A percentile compares a stretch with the other conserved stretches of the same genome.
Evolutionary conservation across 108 stramenopile species (phyloP).

Genomic region (Skeletonema costatum): DNA sequence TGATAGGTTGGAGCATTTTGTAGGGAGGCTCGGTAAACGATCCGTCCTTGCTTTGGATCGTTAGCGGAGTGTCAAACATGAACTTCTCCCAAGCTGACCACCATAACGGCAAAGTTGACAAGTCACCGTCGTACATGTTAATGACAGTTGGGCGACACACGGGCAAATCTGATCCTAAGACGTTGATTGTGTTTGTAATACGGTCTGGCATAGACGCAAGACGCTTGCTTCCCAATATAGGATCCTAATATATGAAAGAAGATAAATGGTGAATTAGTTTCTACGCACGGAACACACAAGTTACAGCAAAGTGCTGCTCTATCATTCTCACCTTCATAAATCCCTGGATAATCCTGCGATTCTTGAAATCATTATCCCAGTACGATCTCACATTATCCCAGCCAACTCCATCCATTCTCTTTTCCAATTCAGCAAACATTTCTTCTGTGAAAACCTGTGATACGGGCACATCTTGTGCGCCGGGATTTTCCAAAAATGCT

Average conservation of each 20-base stretch:
- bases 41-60: constrained; percentile 64
- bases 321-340: constrained; percentile 71
- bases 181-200: constrained; percentile 87
- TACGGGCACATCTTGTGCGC: constrained; percentile 83
- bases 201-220: constrained; percentile 91
- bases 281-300: background rate
- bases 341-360: constrained; percentile 83
- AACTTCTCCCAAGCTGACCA: constrained; percentile 91
- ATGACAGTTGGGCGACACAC: constrained; percentile 93
- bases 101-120: constrained; percentile 74
- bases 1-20: constrained; percentile 86
- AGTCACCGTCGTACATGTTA: constrained; percentile 91
- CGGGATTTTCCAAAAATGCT: constrained; percentile 80
- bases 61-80: constrained; percentile 83
- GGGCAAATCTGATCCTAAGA: constrained; percentile 36
- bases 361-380: constrained; percentile 84
- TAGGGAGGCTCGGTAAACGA: constrained; percentile 62
- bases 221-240: constrained; percentile 77
- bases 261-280: background rate
- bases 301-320: background rate
- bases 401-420: constrained; percentile 61
- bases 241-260: constrained; percentile 52
- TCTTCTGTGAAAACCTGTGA: constrained; percentile 82
- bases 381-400: constrained; percentile 68
- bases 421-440: constrained; percentile 82